A percentile compares a stretch with the other conserved stretches of the same genome.
Conservation (phyloP, 148 eudicot genomes). For the Rhododendron williamsianum region DNA sequence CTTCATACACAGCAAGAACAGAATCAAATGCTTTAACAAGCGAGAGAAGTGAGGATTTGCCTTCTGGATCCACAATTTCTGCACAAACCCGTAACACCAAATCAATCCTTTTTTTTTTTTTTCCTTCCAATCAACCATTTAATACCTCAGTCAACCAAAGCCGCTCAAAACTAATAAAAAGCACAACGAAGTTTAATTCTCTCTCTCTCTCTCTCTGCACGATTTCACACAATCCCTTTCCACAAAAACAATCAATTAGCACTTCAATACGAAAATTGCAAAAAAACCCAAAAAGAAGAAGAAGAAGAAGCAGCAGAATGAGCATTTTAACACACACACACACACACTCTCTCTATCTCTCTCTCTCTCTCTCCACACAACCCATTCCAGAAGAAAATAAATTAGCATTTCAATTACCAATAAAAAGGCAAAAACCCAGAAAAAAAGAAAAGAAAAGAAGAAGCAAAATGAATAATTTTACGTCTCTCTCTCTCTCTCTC, state of each 20-base stretch:
- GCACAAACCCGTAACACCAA: conserved; percentile 7
- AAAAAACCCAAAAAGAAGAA: background rate
- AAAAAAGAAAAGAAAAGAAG: too few relatives aligned
- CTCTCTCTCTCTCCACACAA: too few relatives aligned
- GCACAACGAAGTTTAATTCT: background rate
- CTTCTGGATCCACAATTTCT: conserved; percentile 63
- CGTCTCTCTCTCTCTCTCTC: background rate
- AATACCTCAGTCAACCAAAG: background rate
- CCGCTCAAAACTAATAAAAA: background rate
- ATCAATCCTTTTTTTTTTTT: background rate
- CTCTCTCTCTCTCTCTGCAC: too few relatives aligned
- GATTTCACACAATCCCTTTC: too few relatives aligned
- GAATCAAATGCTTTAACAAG: conserved; percentile 86
- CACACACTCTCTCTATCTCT: too few relatives aligned
- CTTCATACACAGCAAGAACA: conserved; percentile 76
- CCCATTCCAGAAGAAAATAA: too few relatives aligned
- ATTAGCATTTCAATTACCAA: too few relatives aligned
- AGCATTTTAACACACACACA: background rate
- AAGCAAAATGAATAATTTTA: too few relatives aligned
- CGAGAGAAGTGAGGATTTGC: conserved; percentile 56
- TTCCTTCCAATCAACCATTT: background rate
- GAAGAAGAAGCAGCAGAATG: background rate
- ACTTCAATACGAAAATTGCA: background rate
- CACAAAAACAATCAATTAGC: too few relatives aligned
- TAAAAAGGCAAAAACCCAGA: too few relatives aligned